Percentiles rank a stretch among this genome's conserved stretches.
Conservation (phyloP, 495 filamentous ascomycete genomes). For the Evernia prunastri region DNA sequence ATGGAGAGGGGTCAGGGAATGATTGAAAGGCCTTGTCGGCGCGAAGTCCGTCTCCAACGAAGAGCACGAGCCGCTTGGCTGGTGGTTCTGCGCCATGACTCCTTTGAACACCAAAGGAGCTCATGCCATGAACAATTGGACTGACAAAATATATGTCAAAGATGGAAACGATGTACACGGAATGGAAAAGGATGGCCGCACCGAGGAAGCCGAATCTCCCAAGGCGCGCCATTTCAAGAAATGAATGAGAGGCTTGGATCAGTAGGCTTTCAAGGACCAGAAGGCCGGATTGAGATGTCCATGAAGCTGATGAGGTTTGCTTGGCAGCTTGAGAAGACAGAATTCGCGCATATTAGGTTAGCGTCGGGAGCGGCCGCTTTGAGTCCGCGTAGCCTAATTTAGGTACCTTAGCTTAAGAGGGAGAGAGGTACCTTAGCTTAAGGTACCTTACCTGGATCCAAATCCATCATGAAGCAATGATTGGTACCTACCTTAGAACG, state of each 20-base stretch:
- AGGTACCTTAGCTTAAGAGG: no score
- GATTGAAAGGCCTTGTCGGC: slow-evolving; percentile 98
- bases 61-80: slow-evolving; percentile 83
- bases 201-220: slow-evolving; percentile 82
- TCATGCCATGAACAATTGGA: slow-evolving; percentile 95
- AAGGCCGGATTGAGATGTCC: not conserved
- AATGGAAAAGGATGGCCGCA: slow-evolving; percentile 87
- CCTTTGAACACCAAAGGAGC: slow-evolving; percentile 63
- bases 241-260: not conserved
- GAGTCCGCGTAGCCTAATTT: no score
- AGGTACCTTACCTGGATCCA: no score
- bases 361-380: no score
- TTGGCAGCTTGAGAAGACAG: no score
- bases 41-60: slow-evolving; percentile 95
- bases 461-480: no score
- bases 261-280: not conserved
- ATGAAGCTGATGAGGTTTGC: slow-evolving; percentile 1
- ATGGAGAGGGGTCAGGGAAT: slow-evolving; percentile 80
- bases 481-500: no score
- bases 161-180: slow-evolving; percentile 92
- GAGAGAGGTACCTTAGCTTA: no score
- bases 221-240: slow-evolving; percentile 60
- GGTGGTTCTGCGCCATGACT: slow-evolving; percentile 58
- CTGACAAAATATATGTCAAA: slow-evolving; percentile 99
- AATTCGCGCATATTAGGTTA: no score